Percentiles rank a stretch among this genome's conserved stretches.
phyloP scores from a whole-genome alignment of 768 basidiomycete genomes.

The Lactarius sanguifluus region DNA sequence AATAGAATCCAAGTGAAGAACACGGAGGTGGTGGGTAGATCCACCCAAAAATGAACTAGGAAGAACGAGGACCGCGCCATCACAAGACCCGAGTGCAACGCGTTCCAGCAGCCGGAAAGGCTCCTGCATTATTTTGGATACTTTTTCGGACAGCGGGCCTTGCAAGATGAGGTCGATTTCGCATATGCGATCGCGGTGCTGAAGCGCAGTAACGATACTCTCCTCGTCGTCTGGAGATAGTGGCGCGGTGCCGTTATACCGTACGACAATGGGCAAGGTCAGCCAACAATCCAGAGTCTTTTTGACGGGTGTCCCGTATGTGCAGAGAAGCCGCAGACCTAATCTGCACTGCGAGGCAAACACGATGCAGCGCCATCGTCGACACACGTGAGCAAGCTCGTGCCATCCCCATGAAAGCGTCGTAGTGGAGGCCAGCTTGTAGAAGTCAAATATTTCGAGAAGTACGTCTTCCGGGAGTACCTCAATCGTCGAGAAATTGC shows the following conservation, averaged over 20 bases:
- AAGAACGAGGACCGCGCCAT: neutral
- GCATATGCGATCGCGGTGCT: constrained; percentile 9
- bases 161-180: constrained; percentile 1
- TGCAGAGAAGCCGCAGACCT: constrained; percentile 15
- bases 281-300: constrained; percentile 12
- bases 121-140: neutral
- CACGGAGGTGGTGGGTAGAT: neutral
- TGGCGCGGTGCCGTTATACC: neutral
- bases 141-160: neutral
- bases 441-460: constrained; percentile 10
- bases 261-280: constrained; percentile 2
- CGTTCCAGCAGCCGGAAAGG: constrained; percentile 1
- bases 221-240: constrained; percentile 1
- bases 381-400: constrained; percentile 8
- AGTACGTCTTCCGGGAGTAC: constrained; percentile 15
- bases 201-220: constrained; percentile 5
- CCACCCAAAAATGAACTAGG: constrained; percentile 3
- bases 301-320: constrained; percentile 3
- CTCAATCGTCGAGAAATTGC: neutral
- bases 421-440: neutral
- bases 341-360: constrained; percentile 10
- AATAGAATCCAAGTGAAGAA: neutral
- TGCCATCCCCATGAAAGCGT: constrained; percentile 8
- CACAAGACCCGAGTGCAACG: neutral
- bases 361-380: constrained; percentile 6